A percentile compares a stretch with the other conserved stretches of the same genome.
These are phyloP conservation scores for Begonia fuchsioides DNA, from an alignment of 306 rosid genomes.

Conservation along the genomic window DNA sequence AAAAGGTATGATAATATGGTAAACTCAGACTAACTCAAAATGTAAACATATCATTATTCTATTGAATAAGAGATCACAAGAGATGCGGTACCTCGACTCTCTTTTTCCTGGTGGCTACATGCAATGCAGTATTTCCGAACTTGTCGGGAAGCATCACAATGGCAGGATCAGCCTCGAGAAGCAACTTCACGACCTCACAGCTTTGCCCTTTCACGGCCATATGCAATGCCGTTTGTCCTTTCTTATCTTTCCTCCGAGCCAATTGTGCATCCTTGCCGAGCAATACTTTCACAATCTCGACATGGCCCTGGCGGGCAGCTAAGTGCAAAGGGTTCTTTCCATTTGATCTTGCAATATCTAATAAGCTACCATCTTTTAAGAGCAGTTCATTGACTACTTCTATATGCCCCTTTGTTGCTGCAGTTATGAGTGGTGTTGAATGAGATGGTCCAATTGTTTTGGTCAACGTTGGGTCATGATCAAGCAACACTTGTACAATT, in stretches of 20 bases:
- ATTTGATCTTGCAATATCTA: conserved; percentile 66
- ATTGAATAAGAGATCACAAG: background rate
- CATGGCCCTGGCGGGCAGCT: conserved; percentile 90
- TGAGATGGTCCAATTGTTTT: conserved; percentile 73
- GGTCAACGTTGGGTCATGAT: conserved; percentile 58
- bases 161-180: conserved; percentile 87
- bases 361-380: conserved; percentile 55
- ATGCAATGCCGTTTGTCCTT: conserved; percentile 97
- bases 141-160: conserved; percentile 99
- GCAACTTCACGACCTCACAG: conserved; percentile 79
- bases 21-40: too few species aligned
- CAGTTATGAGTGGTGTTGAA: conserved; percentile 84
- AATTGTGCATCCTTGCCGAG: conserved; percentile 71
- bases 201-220: conserved; percentile 99
- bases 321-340: conserved; percentile 91
- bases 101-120: conserved; percentile 91
- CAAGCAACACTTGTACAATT: conserved; percentile 72
- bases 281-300: conserved; percentile 56
- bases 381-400: conserved; percentile 79
- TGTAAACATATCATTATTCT: too few species aligned
- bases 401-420: conserved; percentile 71
- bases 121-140: conserved; percentile 83
- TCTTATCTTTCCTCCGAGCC: conserved; percentile 94
- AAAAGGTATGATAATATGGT: too few species aligned
- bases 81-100: conserved; percentile 65